Percentiles rank a stretch among this genome's conserved stretches.
phyloP scores from a whole-genome alignment of 495 filamentous ascomycete genomes.

The Stereocaulon alpinum region DNA sequence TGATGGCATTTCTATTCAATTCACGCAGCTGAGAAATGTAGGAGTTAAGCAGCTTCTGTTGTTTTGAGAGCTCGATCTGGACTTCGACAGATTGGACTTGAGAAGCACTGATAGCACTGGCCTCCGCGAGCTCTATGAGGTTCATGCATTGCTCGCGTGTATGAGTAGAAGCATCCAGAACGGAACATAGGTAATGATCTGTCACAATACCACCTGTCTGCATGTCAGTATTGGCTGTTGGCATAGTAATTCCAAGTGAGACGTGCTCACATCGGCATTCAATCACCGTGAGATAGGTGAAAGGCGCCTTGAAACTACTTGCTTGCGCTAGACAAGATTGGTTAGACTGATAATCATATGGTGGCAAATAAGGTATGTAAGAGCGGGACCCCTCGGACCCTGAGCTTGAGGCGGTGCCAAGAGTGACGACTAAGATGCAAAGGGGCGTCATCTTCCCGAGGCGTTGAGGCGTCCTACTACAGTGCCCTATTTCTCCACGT shows the following conservation, averaged over 20 bases:
- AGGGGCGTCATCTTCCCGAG: background rate
- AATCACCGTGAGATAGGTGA: too few relatives aligned
- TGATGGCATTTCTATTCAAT: constrained; percentile 68
- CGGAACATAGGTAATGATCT: constrained; percentile 58
- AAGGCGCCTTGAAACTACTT: background rate
- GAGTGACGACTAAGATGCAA: background rate
- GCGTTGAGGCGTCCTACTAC: background rate
- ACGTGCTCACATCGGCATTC: background rate
- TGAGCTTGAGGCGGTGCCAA: background rate
- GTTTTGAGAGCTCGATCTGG: constrained; percentile 55
- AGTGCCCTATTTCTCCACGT: background rate
- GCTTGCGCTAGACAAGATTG: background rate
- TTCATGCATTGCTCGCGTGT: constrained; percentile 62
- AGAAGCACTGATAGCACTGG: constrained; percentile 32
- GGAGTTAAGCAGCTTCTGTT: constrained; percentile 70
- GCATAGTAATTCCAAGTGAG: constrained; percentile 3
- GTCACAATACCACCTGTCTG: constrained; percentile 52
- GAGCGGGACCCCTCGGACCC: background rate
- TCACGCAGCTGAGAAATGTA: constrained; percentile 73
- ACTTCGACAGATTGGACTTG: constrained; percentile 36
- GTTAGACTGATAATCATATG: background rate
- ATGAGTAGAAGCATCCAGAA: constrained; percentile 57
- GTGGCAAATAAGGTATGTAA: background rate
- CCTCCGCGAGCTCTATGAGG: constrained; percentile 53
- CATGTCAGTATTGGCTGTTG: constrained; percentile 28